Evolutionary conservation across 2,329 filamentous ascomycete species (phyloP), one percentile per base, ranked within the genome.

Genomic region (Monilinia polystroma): DNA sequence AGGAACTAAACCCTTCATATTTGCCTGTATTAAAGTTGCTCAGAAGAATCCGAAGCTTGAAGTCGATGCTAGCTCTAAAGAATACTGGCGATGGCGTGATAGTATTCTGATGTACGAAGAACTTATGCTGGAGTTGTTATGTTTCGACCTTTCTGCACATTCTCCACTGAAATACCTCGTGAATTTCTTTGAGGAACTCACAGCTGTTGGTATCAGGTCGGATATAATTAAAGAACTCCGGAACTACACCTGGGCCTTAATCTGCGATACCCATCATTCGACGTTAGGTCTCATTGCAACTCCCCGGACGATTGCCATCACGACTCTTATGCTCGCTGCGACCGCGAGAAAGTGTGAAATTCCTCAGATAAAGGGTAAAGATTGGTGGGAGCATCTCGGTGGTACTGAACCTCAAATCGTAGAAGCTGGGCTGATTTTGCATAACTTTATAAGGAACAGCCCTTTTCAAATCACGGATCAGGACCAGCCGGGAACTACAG

Each of bases 11-110:
- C 93, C 97, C 71, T 84, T 99, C 68, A 94, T 99, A 71, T 90
- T 97, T 43, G 92, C 93, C 1, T 95, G 96, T 73, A 95, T 93
- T 68, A 92, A 94, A 71, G 92, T 97, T 26, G 95, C 94, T 38
- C 93, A 97, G 78, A 98, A 99, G 80, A 94, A 98, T 73, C 84
- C 92, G 1, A 91, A 92, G 73, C 85, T 97, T 68, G 83, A 94
- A 64, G 91, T 98, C 63, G 95, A 99, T 76, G 95, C 98, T 79
- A 93, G 98, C 78, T 96, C 91, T 72, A 98, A 97, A 76, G 95
- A 99, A 76, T 99, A 95, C 77, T 99, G 95, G 95, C 87, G 91
- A 75, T 99, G 95, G 95, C 87, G 93, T 69, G 95, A 99, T 76
- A 95, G 90, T 67, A 96, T 99, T 67, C 81, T 98, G 18, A 89